phyloP scores from a whole-genome alignment of 2,329 filamentous ascomycete species.

The Aspergillus texensis region DNA sequence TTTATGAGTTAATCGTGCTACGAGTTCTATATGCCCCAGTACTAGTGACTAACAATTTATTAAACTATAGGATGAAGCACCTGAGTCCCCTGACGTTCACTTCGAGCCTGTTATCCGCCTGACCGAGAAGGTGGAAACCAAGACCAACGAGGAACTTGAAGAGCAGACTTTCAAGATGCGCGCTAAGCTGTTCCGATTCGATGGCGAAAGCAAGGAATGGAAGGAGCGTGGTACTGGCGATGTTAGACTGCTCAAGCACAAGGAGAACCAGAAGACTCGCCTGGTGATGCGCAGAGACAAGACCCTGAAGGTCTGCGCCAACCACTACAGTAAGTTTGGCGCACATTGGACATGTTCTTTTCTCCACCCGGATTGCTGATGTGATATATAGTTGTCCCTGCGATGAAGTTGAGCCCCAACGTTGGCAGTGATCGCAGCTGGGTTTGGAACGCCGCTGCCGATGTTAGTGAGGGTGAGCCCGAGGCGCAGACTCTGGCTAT shows the following conservation, averaged over 20 bases:
- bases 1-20: background rate
- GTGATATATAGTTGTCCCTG: slow-evolving; percentile 74
- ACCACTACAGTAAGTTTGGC: slow-evolving; percentile 85
- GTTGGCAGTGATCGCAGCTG: slow-evolving; percentile 97
- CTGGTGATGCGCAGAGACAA: slow-evolving; percentile 99
- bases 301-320: slow-evolving; percentile 99
- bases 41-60: slow-evolving; percentile 9
- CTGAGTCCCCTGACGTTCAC: slow-evolving; percentile 89
- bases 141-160: slow-evolving; percentile 98
- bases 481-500: slow-evolving; percentile 96
- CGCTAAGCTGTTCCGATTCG: slow-evolving; percentile 98
- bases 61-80: slow-evolving; percentile 64
- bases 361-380: background rate
- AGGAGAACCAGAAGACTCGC: slow-evolving; percentile 96
- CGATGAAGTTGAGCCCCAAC: slow-evolving; percentile 99
- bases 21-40: background rate
- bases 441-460: slow-evolving; percentile 98
- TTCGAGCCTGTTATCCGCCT: slow-evolving; percentile 96
- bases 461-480: slow-evolving; percentile 96
- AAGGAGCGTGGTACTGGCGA: slow-evolving; percentile 99
- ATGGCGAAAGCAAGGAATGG: slow-evolving; percentile 90
- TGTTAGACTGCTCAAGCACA: slow-evolving; percentile 95
- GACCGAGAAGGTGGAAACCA: slow-evolving; percentile 94
- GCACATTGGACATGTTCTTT: background rate
- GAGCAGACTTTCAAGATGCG: slow-evolving; percentile 99